Evolutionary conservation across 2,329 filamentous ascomycete genomes (phyloP).

Genomic region (Pseudopyricularia cyperi): DNA sequence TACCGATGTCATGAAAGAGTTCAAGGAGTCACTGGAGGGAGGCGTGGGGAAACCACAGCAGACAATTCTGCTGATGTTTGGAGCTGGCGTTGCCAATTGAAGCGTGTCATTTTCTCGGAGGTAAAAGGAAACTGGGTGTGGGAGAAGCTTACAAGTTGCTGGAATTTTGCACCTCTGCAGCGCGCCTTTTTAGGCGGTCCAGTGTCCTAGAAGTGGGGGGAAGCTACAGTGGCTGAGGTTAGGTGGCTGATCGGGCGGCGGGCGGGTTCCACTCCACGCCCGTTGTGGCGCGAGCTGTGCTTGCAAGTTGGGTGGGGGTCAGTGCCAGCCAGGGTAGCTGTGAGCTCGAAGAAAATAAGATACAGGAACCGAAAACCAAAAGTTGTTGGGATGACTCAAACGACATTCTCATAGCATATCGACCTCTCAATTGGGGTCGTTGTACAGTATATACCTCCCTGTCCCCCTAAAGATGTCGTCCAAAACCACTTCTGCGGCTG

Average conservation of each 20-base stretch:
- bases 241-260: too few relatives aligned
- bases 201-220: neutral
- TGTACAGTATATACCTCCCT: too few relatives aligned
- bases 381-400: too few relatives aligned
- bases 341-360: too few relatives aligned
- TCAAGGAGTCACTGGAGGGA: neutral
- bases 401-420: too few relatives aligned
- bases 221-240: neutral
- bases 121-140: neutral
- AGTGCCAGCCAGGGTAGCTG: too few relatives aligned
- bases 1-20: neutral
- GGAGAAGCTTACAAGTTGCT: neutral
- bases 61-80: neutral
- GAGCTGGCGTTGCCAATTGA: conserved; percentile 4
- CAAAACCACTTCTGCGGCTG: neutral
- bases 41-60: neutral
- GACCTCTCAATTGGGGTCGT: too few relatives aligned
- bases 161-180: neutral
- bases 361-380: too few relatives aligned
- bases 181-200: neutral
- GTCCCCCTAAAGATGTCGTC: too few relatives aligned
- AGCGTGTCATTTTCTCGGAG: conserved; percentile 3
- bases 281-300: too few relatives aligned
- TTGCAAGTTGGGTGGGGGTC: too few relatives aligned
- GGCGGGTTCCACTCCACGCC: too few relatives aligned